These are phyloP conservation scores for Truncatella angustata DNA, from an alignment of 2,329 filamentous ascomycete genomes.

Conservation along the genomic window DNA sequence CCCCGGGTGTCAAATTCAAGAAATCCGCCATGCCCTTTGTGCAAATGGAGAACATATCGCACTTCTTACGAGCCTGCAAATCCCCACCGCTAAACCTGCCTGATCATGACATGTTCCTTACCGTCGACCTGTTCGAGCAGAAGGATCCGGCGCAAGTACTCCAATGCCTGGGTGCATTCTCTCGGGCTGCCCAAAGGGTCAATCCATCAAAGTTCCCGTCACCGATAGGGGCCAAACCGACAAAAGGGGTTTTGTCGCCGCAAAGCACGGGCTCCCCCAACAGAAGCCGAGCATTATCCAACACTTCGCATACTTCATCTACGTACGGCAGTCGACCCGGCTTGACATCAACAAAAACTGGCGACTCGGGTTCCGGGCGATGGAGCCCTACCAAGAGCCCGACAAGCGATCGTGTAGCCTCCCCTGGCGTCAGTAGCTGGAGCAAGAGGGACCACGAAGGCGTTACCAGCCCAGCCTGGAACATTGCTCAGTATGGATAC, in stretches of 20 bases:
- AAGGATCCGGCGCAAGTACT: conserved; percentile 96
- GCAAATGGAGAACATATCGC: conserved; percentile 99
- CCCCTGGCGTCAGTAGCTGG: conserved; percentile 77
- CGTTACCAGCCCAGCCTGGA: conserved; percentile 87
- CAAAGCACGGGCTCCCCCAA: conserved; percentile 63
- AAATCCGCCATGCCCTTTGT: conserved; percentile 94
- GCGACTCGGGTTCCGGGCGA: conserved; percentile 52
- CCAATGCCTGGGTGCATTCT: conserved; percentile 90
- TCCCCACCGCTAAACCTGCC: conserved; percentile 80
- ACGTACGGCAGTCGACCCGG: conserved; percentile 39
- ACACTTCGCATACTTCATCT: conserved; percentile 58
- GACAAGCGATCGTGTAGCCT: conserved; percentile 44
- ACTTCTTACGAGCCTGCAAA: conserved; percentile 89
- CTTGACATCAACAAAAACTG: conserved; percentile 49
- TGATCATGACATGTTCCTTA: conserved; percentile 93
- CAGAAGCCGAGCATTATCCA: conserved; percentile 46
- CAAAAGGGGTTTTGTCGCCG: conserved; percentile 60
- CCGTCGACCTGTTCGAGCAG: conserved; percentile 90
- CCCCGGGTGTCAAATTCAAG: conserved; percentile 85
- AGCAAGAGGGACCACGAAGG: conserved; percentile 81
- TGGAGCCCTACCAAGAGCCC: conserved; percentile 52
- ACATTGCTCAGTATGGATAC: conserved; percentile 97
- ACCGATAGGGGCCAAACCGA: conserved; percentile 71
- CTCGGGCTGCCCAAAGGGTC: conserved; percentile 73
- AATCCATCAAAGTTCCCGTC: conserved; percentile 73